These are phyloP conservation scores for Saccharomyces hybrid DNA, from an alignment of 1,139 yeast species.

Conservation along the genomic window DNA sequence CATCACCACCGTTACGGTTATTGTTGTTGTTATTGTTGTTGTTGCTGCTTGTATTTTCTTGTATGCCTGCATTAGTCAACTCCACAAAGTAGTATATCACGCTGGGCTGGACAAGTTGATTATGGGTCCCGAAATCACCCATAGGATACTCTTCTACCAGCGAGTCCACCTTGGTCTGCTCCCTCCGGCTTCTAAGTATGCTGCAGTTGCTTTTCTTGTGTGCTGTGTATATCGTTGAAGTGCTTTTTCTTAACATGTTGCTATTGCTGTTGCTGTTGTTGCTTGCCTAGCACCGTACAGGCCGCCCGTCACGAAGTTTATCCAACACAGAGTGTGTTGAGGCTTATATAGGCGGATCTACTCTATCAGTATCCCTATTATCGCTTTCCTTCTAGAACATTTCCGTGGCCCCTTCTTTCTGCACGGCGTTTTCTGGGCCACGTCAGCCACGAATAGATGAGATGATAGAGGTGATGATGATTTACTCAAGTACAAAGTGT, in stretches of 20 bases:
- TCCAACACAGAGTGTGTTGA: not conserved
- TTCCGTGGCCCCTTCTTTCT: not conserved
- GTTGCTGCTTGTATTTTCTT: not conserved
- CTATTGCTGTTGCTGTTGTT: not conserved
- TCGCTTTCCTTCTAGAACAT: not conserved
- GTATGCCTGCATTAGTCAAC: conserved; percentile 5
- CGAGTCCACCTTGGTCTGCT: not conserved
- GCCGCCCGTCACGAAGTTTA: not conserved
- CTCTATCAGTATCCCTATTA: not conserved
- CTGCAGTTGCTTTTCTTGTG: not conserved
- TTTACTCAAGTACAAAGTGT: not conserved
- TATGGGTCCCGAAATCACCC: conserved; percentile 12
- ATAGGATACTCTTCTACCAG: conserved; percentile 1
- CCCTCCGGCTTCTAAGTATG: conserved; percentile 1
- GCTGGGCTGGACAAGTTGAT: conserved; percentile 12
- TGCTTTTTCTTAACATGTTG: not conserved
- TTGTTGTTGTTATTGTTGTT: conserved; percentile 2
- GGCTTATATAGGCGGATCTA: not conserved
- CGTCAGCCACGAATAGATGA: not conserved
- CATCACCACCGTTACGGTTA: not conserved
- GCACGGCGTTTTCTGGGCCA: not conserved
- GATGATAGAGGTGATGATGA: not conserved
- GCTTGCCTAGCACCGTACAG: not conserved
- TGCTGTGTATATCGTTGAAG: not conserved
- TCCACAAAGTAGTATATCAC: conserved; percentile 14